These are phyloP conservation scores for Saccharomyces eubayanus DNA, from an alignment of 805 yeast genomes.

Conservation along the genomic window DNA sequence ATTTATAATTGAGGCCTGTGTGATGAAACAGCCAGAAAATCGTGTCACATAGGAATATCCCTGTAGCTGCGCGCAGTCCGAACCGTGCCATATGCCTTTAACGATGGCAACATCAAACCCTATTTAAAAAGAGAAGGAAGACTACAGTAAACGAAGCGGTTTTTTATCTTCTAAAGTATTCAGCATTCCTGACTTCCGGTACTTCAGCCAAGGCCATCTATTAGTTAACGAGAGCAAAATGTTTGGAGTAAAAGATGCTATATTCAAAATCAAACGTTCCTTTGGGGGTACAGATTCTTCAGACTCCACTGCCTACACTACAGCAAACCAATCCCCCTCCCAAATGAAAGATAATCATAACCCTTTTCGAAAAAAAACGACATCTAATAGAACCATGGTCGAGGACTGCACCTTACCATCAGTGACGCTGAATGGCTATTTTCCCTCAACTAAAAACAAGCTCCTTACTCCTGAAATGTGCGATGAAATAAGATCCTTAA, in stretches of 20 bases:
- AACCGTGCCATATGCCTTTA: not conserved
- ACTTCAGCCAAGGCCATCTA: not conserved
- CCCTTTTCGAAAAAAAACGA: not conserved
- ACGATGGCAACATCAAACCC: not conserved
- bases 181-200: not conserved
- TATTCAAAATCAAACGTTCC: constrained; percentile 10
- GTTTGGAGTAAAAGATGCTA: constrained; percentile 15
- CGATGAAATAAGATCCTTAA: constrained; percentile 57
- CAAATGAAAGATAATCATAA: not conserved
- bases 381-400: not conserved
- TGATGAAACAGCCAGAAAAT: not conserved
- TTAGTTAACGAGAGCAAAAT: constrained; percentile 1
- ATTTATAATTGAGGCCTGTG: not conserved
- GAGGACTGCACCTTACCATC: constrained; percentile 43
- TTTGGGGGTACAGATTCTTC: constrained; percentile 7
- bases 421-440: constrained; percentile 53
- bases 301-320: constrained; percentile 2
- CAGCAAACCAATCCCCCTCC: constrained; percentile 2
- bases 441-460: constrained; percentile 45
- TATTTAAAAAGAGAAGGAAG: not conserved
- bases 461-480: constrained; percentile 59
- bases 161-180: not conserved
- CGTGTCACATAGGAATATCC: not conserved
- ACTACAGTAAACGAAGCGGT: not conserved
- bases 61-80: not conserved